These are phyloP conservation scores for Stemphylium vesicarium DNA, from an alignment of 2,329 filamentous ascomycete genomes.

Conservation along the genomic window DNA sequence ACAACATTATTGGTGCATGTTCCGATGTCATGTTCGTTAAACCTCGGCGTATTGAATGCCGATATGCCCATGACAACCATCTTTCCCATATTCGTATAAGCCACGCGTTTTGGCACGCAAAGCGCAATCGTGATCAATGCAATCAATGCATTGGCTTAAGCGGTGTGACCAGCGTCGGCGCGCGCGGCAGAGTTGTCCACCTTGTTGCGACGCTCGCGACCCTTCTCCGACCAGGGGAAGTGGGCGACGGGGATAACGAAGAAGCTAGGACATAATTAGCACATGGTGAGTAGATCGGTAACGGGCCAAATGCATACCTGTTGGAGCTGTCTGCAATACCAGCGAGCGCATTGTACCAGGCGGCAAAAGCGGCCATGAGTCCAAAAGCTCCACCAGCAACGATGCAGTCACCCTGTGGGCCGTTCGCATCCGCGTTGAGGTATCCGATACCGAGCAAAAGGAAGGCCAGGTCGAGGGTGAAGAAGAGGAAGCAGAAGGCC, in stretches of 20 bases:
- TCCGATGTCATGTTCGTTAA: not conserved
- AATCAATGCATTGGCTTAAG: slow-evolving; percentile 1
- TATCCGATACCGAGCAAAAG: slow-evolving; percentile 63
- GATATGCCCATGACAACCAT: not conserved
- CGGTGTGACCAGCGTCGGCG: slow-evolving; percentile 10
- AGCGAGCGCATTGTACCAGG: slow-evolving; percentile 63
- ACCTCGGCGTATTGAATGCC: not conserved
- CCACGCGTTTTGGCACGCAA: not conserved
- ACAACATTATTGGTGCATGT: not conserved
- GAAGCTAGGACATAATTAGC: slow-evolving; percentile 66
- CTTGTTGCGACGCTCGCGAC: slow-evolving; percentile 47
- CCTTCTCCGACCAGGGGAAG: slow-evolving; percentile 82
- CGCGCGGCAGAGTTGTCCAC: slow-evolving; percentile 49
- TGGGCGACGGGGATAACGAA: slow-evolving; percentile 91
- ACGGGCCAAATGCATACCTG: slow-evolving; percentile 43
- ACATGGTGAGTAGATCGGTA: not conserved
- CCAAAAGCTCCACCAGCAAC: slow-evolving; percentile 61
- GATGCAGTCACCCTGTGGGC: slow-evolving; percentile 55
- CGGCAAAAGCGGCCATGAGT: slow-evolving; percentile 59
- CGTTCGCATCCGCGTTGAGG: slow-evolving; percentile 52
- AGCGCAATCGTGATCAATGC: not conserved
- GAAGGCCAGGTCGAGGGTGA: slow-evolving; percentile 65
- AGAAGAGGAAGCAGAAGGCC: slow-evolving; percentile 64
- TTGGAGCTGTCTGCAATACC: slow-evolving; percentile 63
- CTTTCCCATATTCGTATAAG: not conserved